phyloP scores from a whole-genome alignment of 192 early-diverging fungal species.

The Lobosporangium transversale region DNA sequence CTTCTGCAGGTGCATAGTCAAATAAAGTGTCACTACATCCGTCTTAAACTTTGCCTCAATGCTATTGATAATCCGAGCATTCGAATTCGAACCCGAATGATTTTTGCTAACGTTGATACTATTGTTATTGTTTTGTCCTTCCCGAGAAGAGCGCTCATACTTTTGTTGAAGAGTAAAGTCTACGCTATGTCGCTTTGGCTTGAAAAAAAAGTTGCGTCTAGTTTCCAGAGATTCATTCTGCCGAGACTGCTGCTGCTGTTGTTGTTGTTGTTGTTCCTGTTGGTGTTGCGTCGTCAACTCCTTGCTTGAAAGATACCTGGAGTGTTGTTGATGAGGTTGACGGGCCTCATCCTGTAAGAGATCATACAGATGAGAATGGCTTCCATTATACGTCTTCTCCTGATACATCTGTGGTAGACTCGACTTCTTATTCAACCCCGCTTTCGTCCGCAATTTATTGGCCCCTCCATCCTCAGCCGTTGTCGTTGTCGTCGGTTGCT shows the following conservation, averaged over 20 bases:
- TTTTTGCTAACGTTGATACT: too few species aligned
- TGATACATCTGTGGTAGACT: conserved; percentile 15
- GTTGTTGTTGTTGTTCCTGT: conserved; percentile 8
- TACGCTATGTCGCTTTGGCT: conserved; percentile 36
- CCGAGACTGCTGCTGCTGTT: conserved; percentile 1
- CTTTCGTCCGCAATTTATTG: too few species aligned
- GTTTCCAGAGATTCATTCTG: neutral
- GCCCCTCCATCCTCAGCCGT: too few species aligned
- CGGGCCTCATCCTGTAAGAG: neutral
- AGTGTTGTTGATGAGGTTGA: neutral
- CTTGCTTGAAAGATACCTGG: neutral
- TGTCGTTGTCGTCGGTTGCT: too few species aligned
- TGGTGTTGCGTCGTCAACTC: neutral
- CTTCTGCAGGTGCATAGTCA: conserved; percentile 16
- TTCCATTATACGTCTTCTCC: conserved; percentile 16
- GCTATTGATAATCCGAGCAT: conserved; percentile 29
- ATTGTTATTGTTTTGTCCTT: neutral
- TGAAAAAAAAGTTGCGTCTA: conserved; percentile 5
- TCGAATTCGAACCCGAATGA: too few species aligned
- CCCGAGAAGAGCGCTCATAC: too few species aligned
- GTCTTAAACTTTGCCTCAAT: conserved; percentile 45
- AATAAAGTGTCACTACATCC: conserved; percentile 9
- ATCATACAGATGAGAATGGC: conserved; percentile 24
- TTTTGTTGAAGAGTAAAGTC: conserved; percentile 5
- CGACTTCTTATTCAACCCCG: neutral